A percentile compares a stretch with the other conserved stretches of the same genome.
phyloP scores from a whole-genome alignment of 257 asterid genomes.

The Linaria vulgaris region DNA sequence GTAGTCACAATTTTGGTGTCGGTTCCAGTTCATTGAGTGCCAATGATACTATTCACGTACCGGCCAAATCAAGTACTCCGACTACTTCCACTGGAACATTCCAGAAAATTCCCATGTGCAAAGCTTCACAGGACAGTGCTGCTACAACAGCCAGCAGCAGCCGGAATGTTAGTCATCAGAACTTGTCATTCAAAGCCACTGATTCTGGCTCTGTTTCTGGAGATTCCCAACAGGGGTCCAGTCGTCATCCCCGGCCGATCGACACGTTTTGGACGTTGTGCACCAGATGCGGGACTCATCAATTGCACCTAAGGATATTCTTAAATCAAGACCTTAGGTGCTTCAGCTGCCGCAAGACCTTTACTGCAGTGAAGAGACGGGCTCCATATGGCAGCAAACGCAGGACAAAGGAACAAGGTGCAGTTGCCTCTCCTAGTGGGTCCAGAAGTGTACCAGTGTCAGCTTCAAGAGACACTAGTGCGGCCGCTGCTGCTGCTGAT shows the following conservation, averaged over 20 bases:
- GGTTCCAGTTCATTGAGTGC: slow-evolving; percentile 26
- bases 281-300: slow-evolving; percentile 36
- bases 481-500: slow-evolving; percentile 20
- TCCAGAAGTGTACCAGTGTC: slow-evolving; percentile 21
- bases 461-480: slow-evolving; percentile 17
- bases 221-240: slow-evolving; percentile 21
- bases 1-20: slow-evolving; percentile 15
- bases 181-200: not conserved
- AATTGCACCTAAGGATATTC: slow-evolving; percentile 34
- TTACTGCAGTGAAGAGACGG: slow-evolving; percentile 46
- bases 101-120: not conserved
- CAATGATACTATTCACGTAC: slow-evolving; percentile 6
- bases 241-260: slow-evolving; percentile 22
- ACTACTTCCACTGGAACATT: not conserved
- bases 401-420: slow-evolving; percentile 11
- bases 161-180: slow-evolving; percentile 15
- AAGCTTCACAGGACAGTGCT: too few relatives aligned
- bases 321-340: slow-evolving; percentile 49
- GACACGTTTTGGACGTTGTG: slow-evolving; percentile 68
- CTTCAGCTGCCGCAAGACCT: slow-evolving; percentile 43
- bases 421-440: slow-evolving; percentile 21
- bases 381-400: slow-evolving; percentile 30
- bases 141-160: not conserved
- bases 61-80: slow-evolving; percentile 26
- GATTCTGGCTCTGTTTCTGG: not conserved